Evolutionary conservation across 805 yeast genomes (phyloP), one percentile per base, ranked within the genome.

Genomic region (Yamadazyma endophytica): DNA sequence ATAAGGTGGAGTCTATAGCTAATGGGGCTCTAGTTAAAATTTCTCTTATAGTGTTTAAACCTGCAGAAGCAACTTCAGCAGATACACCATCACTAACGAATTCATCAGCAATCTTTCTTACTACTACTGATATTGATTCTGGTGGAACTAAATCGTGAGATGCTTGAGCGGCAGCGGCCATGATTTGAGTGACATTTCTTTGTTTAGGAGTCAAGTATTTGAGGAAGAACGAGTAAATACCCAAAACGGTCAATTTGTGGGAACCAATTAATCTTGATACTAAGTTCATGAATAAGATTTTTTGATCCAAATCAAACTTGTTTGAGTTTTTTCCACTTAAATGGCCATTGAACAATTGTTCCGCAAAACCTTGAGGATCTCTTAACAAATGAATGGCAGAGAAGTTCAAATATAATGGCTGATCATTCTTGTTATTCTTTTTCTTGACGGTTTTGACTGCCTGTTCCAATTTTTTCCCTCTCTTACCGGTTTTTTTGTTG

Each of bases 341-440:
- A 50, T 88, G 95, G 26, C 67, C 74, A 17, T 75, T 72, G 50
- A 79, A 92, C 34, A 92, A 64, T 37, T 68, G 74, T 43, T 92
- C 98, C 6, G 97, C 96, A 61, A 92, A 92, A 4, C 96, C 96
- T 57, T 92, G 99, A 7, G 99, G 98, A 54, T 92, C 98, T 55
- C 97, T 77, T 33, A 92, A 70, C 36, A 92, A 63, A 58, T 92
- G 99, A 33, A 92, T 80, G 20, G 98, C 99, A 31, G 95, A 82
- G 63, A 92, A 92, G 54, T 92, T 92, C 47, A 92, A 70, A 46
- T 77, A 88, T 0, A 84, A 75, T 8, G 80, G 73, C 11, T 77
- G 70, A 35, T 71, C 69, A 38, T 70, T 77, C 18, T 77, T 65
- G 21, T 43, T 42, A 26, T 67, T 66, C 58, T 82, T 80, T 63